Evolutionary conservation across 1,284 basidiomycete genomes (phyloP).

Genomic region (Ganoderma lucidum): DNA sequence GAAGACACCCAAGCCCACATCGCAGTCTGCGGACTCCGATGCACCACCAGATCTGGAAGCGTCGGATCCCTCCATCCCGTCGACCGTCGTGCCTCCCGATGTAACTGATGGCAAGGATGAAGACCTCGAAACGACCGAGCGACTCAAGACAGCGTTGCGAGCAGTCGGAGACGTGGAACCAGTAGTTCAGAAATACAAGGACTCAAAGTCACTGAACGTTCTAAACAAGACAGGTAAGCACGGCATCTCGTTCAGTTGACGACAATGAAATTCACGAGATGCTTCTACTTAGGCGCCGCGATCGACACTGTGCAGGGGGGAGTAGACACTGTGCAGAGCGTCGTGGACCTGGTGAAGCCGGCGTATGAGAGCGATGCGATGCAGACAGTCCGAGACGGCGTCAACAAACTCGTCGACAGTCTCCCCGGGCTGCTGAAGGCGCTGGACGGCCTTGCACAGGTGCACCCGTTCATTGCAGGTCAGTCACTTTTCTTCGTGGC

Average conservation of each 20-base stretch:
- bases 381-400: conserved; percentile 21
- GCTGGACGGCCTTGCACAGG: conserved; percentile 37
- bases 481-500: not conserved
- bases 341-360: conserved; percentile 15
- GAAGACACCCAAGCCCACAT: not conserved
- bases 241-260: not conserved
- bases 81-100: conserved; percentile 7
- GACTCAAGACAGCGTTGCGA: conserved; percentile 15
- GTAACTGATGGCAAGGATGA: not conserved
- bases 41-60: not conserved
- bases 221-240: conserved; percentile 23
- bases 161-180: conserved; percentile 9
- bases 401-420: conserved; percentile 36
- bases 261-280: not conserved
- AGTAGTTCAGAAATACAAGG: conserved; percentile 17
- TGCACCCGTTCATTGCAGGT: conserved; percentile 42
- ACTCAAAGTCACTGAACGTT: conserved; percentile 5
- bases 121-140: conserved; percentile 17
- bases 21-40: not conserved
- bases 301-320: conserved; percentile 9
- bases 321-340: conserved; percentile 7
- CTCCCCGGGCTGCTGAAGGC: conserved; percentile 38
- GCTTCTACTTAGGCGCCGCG: conserved; percentile 7
- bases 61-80: not conserved
- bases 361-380: conserved; percentile 19